Base-by-base conservation (phyloP, 2,329 filamentous ascomycete species). In the Pseudopithomyces maydicus region DNA sequence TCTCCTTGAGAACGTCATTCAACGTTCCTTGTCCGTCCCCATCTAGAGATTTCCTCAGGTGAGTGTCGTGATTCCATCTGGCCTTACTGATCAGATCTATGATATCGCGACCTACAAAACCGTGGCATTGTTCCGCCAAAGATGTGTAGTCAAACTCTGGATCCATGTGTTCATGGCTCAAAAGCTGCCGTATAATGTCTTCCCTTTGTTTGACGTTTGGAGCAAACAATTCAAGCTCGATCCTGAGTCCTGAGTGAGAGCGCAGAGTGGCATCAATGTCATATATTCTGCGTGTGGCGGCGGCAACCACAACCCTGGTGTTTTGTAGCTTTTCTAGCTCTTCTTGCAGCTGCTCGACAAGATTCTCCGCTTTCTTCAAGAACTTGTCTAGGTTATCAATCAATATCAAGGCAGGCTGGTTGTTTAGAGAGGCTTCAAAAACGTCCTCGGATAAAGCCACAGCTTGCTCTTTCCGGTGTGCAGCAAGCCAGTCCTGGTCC, bases 101-200 rank as follows among this genome's bases (percentile, higher is more conserved):
- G 1, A 97, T 80, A 72, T 97, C 93, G 1, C 85, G 84, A 4
- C 90, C 90, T 32, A 91, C 96, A 74, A 91, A 97, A 3, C 93
- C 94, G 69, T 97, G 92, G 0, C 93, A 96, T 54, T 87, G 85
- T 59, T 90, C 85, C 41, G 89, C 89, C 42, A 96, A 78, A 17
- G 82, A 78, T 3, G 82, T 35, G 19, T 72, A 64, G 79, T 78
- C 8, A 79, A 81, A n/a, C 72, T 78, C 44, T 85, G 78, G 26
- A 72, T 78, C 14, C 78, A 79, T 56, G 70, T 90, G 79, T 6
- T 85, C 85, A 7, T 61, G 54, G 7, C 68, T 67, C 22, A 75
- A 29, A 6, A 74, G 63, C 39, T 73, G 62, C 29, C 85, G 82
- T 20, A 97, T 76, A 12, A 97, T 96, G 29, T 91, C 87, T 46